These are phyloP conservation scores for Venturiaceae sp. DNA, from an alignment of 2,329 filamentous ascomycete species.

Conservation along the genomic window DNA sequence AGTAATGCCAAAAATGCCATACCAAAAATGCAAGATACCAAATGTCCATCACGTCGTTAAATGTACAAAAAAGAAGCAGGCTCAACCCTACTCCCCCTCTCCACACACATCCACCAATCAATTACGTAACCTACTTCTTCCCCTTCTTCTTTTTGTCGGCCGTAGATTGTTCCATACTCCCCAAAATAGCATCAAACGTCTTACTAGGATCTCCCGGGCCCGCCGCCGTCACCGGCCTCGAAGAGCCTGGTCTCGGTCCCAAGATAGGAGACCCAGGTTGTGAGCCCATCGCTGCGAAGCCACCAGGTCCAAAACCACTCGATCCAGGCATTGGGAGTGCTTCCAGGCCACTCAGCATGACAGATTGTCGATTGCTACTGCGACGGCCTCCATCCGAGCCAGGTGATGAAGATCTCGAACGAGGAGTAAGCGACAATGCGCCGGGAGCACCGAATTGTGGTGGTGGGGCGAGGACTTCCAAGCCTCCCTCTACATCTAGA, in stretches of 20 bases:
- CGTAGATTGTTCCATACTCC: constrained; percentile 11
- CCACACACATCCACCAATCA: too few relatives aligned
- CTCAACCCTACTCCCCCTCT: too few relatives aligned
- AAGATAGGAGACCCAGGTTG: background rate
- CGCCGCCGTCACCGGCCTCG: constrained; percentile 13
- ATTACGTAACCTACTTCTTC: constrained; percentile 17
- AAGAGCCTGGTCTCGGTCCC: constrained; percentile 16
- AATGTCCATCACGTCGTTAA: too few relatives aligned
- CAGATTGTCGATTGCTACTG: constrained; percentile 29
- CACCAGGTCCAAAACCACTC: constrained; percentile 27
- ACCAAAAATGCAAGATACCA: too few relatives aligned
- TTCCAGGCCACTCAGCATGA: constrained; percentile 36
- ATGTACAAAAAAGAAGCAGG: too few relatives aligned
- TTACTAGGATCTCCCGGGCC: constrained; percentile 25
- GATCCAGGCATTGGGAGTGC: constrained; percentile 32
- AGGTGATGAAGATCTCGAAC: background rate
- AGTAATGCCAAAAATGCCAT: too few relatives aligned
- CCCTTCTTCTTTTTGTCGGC: constrained; percentile 15
- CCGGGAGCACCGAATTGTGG: background rate
- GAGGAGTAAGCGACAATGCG: background rate
- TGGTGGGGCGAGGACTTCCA: background rate
- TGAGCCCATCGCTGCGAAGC: constrained; percentile 9
- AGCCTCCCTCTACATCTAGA: background rate
- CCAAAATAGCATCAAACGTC: constrained; percentile 41
- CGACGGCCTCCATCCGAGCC: constrained; percentile 10